Base-by-base conservation (phyloP, 257 asterid genomes). In the Solanum clarkiae region DNA sequence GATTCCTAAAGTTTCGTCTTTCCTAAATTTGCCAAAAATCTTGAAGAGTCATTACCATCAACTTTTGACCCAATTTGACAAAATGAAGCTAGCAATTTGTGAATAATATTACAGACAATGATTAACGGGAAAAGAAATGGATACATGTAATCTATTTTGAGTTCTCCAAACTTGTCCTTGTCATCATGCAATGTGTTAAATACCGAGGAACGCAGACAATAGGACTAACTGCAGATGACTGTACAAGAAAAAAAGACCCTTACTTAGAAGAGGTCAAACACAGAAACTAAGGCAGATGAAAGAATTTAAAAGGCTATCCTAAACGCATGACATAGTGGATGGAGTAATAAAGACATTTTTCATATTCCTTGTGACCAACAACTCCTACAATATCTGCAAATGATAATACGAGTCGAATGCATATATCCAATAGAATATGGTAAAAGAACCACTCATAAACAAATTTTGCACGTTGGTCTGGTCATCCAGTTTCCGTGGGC, bases 321-420 rank as follows among this genome's bases (percentile, higher is more conserved):
- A 7, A 44, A 45, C 8, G 20, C 4, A 72, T 6, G 36, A 0
- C 57, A 8, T 13, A 13, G 55, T 11, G 98, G 88, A 96, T 90
- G 94, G 94, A 96, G 86, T 90, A 93, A 90, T 96, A 94, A 80
- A 96, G 94, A 87, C 98, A 95, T 56, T 91, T 93, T 89, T 95
- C 98, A 81, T 96, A 96, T 87, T 94, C 98, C 89, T 89, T 94
- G 51, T 87, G 91, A 82, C 99, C 99, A 91, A 96, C 98, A 85
- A 96, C 94, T 69, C 99, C 93, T 10, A 94, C 98, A 59, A 94
- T 95, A 80, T 96, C 99, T 96, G 97, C 90, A 87, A 84, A 42
- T 72, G 57, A 72, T 72, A 66, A 45, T 45, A 45, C 13, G 57
- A 72, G 56, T 72, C 20, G 6, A 45, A 45, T 45, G 40, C 36